Percentiles rank a stretch among this genome's conserved stretches.
Evolutionary conservation across 495 filamentous ascomycete genomes (phyloP).

Genomic region (Neurospora discreta): DNA sequence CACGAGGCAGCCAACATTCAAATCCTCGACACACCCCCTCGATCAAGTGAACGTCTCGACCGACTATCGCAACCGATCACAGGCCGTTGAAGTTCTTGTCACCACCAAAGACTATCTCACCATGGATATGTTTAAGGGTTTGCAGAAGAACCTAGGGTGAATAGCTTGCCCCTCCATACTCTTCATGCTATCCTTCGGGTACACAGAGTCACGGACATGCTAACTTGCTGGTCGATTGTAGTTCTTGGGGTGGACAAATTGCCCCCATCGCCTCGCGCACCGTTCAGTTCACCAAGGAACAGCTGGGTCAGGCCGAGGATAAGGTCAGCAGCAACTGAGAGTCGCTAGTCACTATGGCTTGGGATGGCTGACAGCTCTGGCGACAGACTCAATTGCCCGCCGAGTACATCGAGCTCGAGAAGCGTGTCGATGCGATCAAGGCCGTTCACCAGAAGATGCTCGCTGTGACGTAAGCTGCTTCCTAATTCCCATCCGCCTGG

Average conservation of each 20-base stretch:
- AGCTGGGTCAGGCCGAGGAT: slow-evolving; percentile 89
- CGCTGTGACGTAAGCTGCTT: slow-evolving; percentile 71
- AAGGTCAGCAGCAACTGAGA: slow-evolving; percentile 45
- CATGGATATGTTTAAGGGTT: slow-evolving; percentile 27
- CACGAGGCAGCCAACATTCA: neutral
- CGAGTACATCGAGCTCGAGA: slow-evolving; percentile 97
- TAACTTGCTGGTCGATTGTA: slow-evolving; percentile 8
- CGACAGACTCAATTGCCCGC: slow-evolving; percentile 82
- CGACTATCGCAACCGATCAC: neutral
- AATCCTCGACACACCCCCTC: slow-evolving; percentile 1
- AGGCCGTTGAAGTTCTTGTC: neutral
- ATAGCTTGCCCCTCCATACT: neutral
- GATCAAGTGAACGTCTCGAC: neutral
- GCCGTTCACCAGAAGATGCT: slow-evolving; percentile 94
- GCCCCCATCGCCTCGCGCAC: slow-evolving; percentile 88
- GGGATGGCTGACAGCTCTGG: slow-evolving; percentile 2
- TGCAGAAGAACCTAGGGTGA: slow-evolving; percentile 25
- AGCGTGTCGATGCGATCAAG: slow-evolving; percentile 95
- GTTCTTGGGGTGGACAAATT: slow-evolving; percentile 43
- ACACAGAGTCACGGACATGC: neutral
- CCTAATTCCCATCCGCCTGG: neutral
- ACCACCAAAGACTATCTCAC: neutral
- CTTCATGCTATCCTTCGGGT: neutral
- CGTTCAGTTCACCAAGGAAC: slow-evolving; percentile 94
- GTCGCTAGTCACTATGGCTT: neutral